phyloP scores from a whole-genome alignment of 257 asterid species.

The Solanum megistacrolobum region DNA sequence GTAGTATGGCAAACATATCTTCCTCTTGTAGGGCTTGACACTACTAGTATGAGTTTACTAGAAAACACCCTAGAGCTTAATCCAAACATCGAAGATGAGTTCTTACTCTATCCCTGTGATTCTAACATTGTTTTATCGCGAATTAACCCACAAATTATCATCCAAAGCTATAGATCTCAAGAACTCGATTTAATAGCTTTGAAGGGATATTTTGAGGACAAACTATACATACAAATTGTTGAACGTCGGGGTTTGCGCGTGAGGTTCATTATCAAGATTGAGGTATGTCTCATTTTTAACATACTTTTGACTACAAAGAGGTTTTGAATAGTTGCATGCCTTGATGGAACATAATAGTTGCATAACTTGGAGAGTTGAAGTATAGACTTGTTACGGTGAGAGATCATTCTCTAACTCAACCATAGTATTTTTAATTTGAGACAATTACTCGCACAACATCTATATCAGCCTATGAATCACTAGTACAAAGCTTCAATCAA shows the following conservation, averaged over 20 bases:
- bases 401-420: not conserved
- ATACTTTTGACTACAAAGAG: not conserved
- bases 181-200: not conserved
- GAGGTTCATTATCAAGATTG: not conserved
- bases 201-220: not conserved
- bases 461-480: not conserved
- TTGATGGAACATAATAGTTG: not conserved
- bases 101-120: not conserved
- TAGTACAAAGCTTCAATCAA: not conserved
- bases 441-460: not conserved
- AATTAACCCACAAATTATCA: not conserved
- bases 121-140: not conserved
- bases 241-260: not conserved
- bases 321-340: not conserved
- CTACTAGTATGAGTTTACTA: conserved; percentile 5
- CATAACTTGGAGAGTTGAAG: not conserved
- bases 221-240: not conserved
- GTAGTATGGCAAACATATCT: conserved; percentile 37
- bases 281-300: not conserved
- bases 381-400: not conserved
- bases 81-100: no score
- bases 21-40: conserved; percentile 44
- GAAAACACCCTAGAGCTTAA: not conserved
- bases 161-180: not conserved
- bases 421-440: not conserved